Evolutionary conservation across 2,329 filamentous ascomycete genomes (phyloP).

Genomic region (Monosporascus ibericus): DNA sequence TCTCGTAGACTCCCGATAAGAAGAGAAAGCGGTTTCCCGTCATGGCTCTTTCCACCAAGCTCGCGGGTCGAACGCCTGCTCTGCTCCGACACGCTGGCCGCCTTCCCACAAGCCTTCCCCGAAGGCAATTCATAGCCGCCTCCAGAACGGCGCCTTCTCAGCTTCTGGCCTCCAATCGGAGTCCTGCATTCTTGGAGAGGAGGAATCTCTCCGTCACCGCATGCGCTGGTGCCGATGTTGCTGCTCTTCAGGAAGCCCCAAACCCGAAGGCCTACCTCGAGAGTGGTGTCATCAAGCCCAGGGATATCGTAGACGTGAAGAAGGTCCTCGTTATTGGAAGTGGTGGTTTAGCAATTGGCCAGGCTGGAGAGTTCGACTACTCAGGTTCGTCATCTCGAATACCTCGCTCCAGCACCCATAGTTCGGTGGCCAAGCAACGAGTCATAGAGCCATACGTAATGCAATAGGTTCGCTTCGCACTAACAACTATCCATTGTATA

Average conservation of each 20-base stretch:
- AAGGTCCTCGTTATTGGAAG: slow-evolving; percentile 96
- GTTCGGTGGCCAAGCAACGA: slow-evolving; percentile 15
- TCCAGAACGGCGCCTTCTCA: slow-evolving; percentile 28
- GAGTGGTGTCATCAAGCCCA: slow-evolving; percentile 77
- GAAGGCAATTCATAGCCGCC: slow-evolving; percentile 37
- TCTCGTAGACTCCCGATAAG: slow-evolving; percentile 9
- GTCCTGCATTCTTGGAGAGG: slow-evolving; percentile 32
- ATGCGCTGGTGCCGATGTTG: slow-evolving; percentile 22
- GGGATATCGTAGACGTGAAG: slow-evolving; percentile 80
- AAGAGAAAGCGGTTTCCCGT: background rate
- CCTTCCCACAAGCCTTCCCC: slow-evolving; percentile 37
- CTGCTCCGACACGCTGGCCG: slow-evolving; percentile 50
- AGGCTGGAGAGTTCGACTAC: slow-evolving; percentile 98
- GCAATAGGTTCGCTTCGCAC: slow-evolving; percentile 2
- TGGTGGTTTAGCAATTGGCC: slow-evolving; percentile 92
- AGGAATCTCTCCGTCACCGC: slow-evolving; percentile 43
- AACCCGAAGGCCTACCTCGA: slow-evolving; percentile 82
- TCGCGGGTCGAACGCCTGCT: slow-evolving; percentile 53
- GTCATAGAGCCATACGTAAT: slow-evolving; percentile 7
- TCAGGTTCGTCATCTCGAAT: slow-evolving; percentile 62
- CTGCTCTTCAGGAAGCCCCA: slow-evolving; percentile 60
- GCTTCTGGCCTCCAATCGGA: slow-evolving; percentile 30
- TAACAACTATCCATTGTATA: slow-evolving; percentile 32
- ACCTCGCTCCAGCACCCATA: slow-evolving; percentile 2
- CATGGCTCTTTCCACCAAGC: slow-evolving; percentile 27